phyloP scores from a whole-genome alignment of 768 basidiomycete species.

The Amanita inopinata region DNA sequence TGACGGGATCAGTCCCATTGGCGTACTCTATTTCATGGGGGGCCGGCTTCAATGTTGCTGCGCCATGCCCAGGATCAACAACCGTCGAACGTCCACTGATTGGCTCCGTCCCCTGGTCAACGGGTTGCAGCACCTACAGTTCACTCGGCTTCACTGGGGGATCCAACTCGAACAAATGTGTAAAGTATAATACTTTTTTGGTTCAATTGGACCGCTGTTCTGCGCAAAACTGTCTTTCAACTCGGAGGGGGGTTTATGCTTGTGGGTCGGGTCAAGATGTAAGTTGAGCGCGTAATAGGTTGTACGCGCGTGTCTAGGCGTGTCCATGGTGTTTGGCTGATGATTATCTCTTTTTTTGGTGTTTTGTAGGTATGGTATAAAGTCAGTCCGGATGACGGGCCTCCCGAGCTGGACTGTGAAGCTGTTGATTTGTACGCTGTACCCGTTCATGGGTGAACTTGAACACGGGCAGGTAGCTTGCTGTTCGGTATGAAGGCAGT shows the following conservation, averaged over 20 bases:
- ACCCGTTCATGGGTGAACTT: no score
- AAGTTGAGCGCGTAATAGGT: no score
- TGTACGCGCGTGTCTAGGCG: no score
- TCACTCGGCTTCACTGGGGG: constrained; percentile 19
- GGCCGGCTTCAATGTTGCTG: constrained; percentile 16
- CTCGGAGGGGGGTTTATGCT: constrained; percentile 22
- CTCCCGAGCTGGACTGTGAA: constrained; percentile 1
- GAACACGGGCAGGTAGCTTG: no score
- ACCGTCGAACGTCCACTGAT: constrained; percentile 13
- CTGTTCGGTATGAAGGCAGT: no score
- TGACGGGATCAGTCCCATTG: constrained; percentile 18
- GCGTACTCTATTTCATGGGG: constrained; percentile 24
- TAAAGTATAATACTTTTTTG: constrained; percentile 17
- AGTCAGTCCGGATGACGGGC: constrained; percentile 3
- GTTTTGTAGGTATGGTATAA: constrained; percentile 9
- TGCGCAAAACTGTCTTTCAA: constrained; percentile 19
- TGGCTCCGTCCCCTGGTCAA: constrained; percentile 13
- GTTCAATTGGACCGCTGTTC: constrained; percentile 21
- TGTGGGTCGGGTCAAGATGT: constrained; percentile 21
- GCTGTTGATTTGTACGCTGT: no score
- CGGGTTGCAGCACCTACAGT: constrained; percentile 20
- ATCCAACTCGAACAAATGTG: constrained; percentile 24
- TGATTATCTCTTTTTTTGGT: no score
- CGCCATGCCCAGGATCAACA: constrained; percentile 9
- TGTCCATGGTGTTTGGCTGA: not conserved